Conservation (phyloP, 345 rosid genomes). For the Pistacia atlantica region DNA sequence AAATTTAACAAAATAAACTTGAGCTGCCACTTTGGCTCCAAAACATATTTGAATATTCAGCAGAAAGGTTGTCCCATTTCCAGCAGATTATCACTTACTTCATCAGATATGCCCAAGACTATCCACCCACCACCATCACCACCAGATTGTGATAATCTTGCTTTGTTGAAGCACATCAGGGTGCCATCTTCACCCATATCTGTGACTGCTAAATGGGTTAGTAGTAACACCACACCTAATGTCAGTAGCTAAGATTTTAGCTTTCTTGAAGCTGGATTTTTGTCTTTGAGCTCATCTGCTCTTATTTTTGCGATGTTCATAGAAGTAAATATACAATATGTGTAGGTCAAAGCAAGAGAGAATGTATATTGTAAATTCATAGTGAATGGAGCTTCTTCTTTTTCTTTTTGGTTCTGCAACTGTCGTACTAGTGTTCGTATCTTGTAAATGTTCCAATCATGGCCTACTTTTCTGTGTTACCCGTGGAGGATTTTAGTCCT, state of each 20-base stretch:
- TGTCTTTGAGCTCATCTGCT: neutral
- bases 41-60: no score
- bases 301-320: neutral
- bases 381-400: neutral
- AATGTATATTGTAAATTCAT: neutral
- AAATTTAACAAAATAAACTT: no score
- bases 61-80: no score
- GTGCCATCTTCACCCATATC: conserved; percentile 58
- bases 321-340: neutral
- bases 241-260: conserved; percentile 25
- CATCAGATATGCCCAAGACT: conserved; percentile 13
- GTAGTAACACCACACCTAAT: conserved; percentile 38
- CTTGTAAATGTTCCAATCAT: no score
- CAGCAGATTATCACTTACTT: no score
- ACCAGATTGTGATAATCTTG: conserved; percentile 34
- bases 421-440: no score
- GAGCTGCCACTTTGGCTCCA: no score
- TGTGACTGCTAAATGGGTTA: conserved; percentile 56
- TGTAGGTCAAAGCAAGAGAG: neutral
- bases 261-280: neutral
- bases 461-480: no score
- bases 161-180: conserved; percentile 31
- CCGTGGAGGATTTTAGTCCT: no score
- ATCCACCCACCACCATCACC: conserved; percentile 40
- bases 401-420: no score